Percentiles rank a stretch among this genome's conserved stretches.
These are phyloP conservation scores for Russula dissimulans DNA, from an alignment of 768 basidiomycete genomes.

Conservation along the genomic window DNA sequence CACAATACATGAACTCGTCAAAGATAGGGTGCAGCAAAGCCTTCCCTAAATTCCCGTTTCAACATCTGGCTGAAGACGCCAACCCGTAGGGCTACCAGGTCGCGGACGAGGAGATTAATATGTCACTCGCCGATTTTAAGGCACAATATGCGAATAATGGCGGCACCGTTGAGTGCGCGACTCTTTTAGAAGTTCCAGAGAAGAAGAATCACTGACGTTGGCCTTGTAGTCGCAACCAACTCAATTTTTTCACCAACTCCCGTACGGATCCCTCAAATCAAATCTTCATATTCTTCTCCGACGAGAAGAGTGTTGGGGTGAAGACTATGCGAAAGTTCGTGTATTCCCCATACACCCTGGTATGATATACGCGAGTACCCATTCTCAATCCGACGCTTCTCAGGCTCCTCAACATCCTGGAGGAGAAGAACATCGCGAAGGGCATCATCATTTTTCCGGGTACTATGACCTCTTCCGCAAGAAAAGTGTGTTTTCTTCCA, in stretches of 20 bases:
- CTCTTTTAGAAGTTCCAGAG: background rate
- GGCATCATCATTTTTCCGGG: constrained; percentile 95
- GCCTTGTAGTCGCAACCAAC: constrained; percentile 60
- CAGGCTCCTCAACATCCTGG: constrained; percentile 83
- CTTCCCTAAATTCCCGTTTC: constrained; percentile 10
- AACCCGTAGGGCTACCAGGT: constrained; percentile 77
- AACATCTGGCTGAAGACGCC: constrained; percentile 23
- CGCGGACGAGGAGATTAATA: constrained; percentile 86
- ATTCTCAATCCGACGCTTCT: background rate
- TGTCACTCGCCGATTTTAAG: constrained; percentile 77
- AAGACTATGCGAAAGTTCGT: constrained; percentile 95
- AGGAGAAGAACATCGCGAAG: constrained; percentile 81
- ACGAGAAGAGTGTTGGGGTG: constrained; percentile 90
- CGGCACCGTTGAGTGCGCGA: constrained; percentile 77
- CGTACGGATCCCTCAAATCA: constrained; percentile 57
- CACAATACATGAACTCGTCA: constrained; percentile 93
- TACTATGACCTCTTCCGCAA: constrained; percentile 93
- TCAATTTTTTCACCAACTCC: constrained; percentile 86
- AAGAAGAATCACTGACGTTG: background rate
- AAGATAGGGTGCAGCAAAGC: constrained; percentile 67
- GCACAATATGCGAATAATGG: constrained; percentile 58
- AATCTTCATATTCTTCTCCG: constrained; percentile 94
- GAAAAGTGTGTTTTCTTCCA: constrained; percentile 56
- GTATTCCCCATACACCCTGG: background rate
- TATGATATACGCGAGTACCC: background rate